phyloP scores from a whole-genome alignment of 768 basidiomycete species.

The Coprinopsis strossmayeri region DNA sequence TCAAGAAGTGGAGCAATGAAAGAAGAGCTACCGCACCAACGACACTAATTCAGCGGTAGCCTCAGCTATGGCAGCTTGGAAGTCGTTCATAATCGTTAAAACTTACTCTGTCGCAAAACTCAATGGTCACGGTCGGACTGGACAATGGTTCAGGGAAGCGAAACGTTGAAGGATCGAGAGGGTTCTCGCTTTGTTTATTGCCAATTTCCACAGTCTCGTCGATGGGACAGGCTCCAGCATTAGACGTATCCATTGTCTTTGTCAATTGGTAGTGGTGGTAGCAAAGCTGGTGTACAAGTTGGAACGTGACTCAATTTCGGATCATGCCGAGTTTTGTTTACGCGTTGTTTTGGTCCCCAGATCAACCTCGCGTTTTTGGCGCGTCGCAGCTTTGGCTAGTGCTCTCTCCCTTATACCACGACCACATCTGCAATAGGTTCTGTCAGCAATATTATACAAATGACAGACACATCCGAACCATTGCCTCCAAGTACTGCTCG shows the following conservation, averaged over 20 bases:
- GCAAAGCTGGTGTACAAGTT: neutral
- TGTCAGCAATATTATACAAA: neutral
- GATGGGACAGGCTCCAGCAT: conserved; percentile 1
- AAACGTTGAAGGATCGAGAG: conserved; percentile 47
- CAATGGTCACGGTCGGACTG: conserved; percentile 62
- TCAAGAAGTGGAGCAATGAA: neutral
- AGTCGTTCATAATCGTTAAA: conserved; percentile 1
- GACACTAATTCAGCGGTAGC: conserved; percentile 43
- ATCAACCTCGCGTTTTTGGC: conserved; percentile 4
- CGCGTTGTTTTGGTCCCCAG: conserved; percentile 43
- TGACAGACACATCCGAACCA: neutral
- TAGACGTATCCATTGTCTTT: conserved; percentile 7
- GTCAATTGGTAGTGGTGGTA: neutral
- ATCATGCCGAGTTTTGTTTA: conserved; percentile 30
- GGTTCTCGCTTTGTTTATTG: conserved; percentile 1
- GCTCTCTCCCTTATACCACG: conserved; percentile 4
- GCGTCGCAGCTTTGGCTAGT: no score
- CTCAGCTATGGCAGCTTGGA: conserved; percentile 3
- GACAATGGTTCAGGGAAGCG: conserved; percentile 41
- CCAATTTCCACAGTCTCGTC: no score
- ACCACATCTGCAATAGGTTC: neutral
- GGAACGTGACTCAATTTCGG: conserved; percentile 7
- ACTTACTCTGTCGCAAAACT: conserved; percentile 79
- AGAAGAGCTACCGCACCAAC: conserved; percentile 59
- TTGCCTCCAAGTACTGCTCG: conserved; percentile 14